Conservation (phyloP, 2,329 filamentous ascomycete genomes). For the Colletotrichum filicis region DNA sequence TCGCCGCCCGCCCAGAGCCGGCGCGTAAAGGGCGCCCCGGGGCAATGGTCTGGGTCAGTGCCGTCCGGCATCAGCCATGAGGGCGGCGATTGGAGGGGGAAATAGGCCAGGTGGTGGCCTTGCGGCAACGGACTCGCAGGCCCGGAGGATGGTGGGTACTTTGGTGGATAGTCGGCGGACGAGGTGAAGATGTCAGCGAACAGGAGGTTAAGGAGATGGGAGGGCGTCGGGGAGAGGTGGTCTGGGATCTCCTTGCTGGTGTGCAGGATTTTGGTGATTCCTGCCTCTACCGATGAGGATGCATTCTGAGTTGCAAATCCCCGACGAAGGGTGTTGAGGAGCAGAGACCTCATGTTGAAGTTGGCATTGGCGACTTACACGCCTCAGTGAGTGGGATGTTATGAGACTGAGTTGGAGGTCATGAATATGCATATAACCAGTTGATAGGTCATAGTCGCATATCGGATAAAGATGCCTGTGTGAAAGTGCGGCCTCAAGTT, state of each 20-base stretch:
- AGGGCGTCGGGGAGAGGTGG: conserved; percentile 66
- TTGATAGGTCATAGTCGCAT: neutral
- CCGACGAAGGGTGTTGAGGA: neutral
- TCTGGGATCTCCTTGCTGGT: conserved; percentile 52
- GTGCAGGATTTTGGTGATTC: conserved; percentile 23
- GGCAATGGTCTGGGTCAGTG: conserved; percentile 82
- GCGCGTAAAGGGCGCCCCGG: conserved; percentile 76
- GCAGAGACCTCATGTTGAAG: conserved; percentile 13
- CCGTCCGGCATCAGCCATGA: conserved; percentile 80
- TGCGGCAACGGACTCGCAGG: conserved; percentile 57
- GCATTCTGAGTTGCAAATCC: conserved; percentile 15
- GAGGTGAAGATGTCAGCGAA: conserved; percentile 64
- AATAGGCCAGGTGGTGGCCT: conserved; percentile 88
- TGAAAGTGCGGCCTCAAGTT: neutral
- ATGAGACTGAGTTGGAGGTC: neutral
- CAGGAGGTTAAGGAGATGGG: conserved; percentile 72
- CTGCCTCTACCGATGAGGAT: neutral
- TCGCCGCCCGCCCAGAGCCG: conserved; percentile 92
- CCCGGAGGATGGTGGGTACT: conserved; percentile 20
- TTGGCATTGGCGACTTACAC: conserved; percentile 22
- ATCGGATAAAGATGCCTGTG: neutral
- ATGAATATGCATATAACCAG: neutral
- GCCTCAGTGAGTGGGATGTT: neutral
- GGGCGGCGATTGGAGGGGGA: conserved; percentile 75
- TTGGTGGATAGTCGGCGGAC: conserved; percentile 21